Percentiles rank a stretch among this genome's conserved stretches.
phyloP scores from a whole-genome alignment of 306 rosid genomes.

The Corylus heterophylla region DNA sequence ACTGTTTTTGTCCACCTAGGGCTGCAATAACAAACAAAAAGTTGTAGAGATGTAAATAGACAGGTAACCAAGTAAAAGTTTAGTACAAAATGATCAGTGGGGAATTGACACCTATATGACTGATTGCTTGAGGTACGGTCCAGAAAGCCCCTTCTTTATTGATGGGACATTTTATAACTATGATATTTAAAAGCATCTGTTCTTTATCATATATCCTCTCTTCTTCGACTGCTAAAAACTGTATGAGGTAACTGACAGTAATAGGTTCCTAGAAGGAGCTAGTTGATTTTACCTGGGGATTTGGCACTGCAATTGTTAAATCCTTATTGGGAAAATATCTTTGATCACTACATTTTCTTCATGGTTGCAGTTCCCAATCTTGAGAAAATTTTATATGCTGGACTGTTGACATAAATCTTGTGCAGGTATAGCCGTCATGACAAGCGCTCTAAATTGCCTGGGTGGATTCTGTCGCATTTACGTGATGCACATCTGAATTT shows the following conservation, averaged over 20 bases:
- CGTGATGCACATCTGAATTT: conserved; percentile 92
- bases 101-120: background rate
- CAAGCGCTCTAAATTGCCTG: conserved; percentile 90
- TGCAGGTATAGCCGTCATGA: conserved; percentile 96
- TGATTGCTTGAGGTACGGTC: background rate
- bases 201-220: background rate
- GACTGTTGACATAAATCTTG: conserved; percentile 10
- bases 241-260: background rate
- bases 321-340: conserved; percentile 2
- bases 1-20: background rate
- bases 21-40: background rate
- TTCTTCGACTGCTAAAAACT: conserved; percentile 4
- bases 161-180: background rate
- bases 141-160: background rate
- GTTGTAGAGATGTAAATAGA: background rate
- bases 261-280: background rate
- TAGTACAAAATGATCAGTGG: background rate
- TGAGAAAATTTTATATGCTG: conserved; percentile 3
- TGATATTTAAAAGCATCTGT: background rate
- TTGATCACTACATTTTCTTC: conserved; percentile 15
- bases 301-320: background rate
- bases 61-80: background rate
- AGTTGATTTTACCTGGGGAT: background rate
- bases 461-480: conserved; percentile 91
- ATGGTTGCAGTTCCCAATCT: conserved; percentile 3